Evolutionary conservation across 164 flowering plant species (phyloP).

Genomic region (Magnolia kwangsiensis): DNA sequence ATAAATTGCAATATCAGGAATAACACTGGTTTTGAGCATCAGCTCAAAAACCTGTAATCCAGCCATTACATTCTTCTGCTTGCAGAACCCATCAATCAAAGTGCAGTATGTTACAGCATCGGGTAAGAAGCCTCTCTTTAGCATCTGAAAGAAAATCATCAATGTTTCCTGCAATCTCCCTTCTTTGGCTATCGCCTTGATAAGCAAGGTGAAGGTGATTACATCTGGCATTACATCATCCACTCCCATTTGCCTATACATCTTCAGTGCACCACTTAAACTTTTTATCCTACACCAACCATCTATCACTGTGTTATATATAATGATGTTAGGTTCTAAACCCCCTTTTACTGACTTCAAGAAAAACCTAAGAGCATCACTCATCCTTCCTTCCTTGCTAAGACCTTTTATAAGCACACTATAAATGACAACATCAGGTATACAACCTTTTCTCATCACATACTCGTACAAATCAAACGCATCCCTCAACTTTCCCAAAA

Average conservation of each 20-base stretch:
- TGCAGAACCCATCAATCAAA: conserved; percentile 42
- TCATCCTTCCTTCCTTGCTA: conserved; percentile 36
- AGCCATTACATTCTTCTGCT: conserved; percentile 23
- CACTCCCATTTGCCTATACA: conserved; percentile 24
- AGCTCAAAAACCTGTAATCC: conserved; percentile 27
- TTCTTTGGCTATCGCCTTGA: conserved; percentile 21
- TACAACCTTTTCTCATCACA: conserved; percentile 30
- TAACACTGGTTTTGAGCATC: conserved; percentile 31
- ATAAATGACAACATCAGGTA: conserved; percentile 36
- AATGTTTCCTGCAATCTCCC: conserved; percentile 31
- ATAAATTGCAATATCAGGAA: conserved; percentile 42
- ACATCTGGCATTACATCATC: conserved; percentile 35
- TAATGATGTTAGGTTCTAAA: conserved; percentile 29
- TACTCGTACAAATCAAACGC: conserved; percentile 26
- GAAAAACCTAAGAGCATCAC: conserved; percentile 44
- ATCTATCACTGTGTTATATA: conserved; percentile 43
- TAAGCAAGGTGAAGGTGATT: conserved; percentile 36
- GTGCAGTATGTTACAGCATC: conserved; percentile 44
- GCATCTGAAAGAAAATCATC: conserved; percentile 39
- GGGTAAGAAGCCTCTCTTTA: conserved; percentile 35
- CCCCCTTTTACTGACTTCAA: conserved; percentile 26
- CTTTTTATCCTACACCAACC: conserved; percentile 37
- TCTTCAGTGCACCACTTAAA: conserved; percentile 27
- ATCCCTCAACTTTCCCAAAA: conserved; percentile 34
- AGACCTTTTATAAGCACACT: conserved; percentile 42